Evolutionary conservation across 108 stramenopile genomes (phyloP), one percentile per base, ranked within the genome.

Genomic region (Cyclotella kingstonii): DNA sequence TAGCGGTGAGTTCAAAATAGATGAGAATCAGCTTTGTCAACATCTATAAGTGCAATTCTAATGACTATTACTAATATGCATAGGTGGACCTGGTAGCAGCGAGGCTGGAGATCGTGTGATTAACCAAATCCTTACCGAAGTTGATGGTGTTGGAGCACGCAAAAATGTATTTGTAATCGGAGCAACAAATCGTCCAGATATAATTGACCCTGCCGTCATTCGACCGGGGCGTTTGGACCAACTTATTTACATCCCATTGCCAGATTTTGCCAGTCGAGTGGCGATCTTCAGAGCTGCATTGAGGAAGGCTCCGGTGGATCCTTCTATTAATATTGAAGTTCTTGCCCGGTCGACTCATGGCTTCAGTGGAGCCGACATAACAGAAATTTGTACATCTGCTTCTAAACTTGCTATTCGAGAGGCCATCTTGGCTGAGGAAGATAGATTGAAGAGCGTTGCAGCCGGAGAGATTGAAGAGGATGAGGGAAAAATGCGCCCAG

Each of bases 131-230:
- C 83, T 99, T 17, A 93, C 96, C 23, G 98, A 98, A 55, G 95
- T 98, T 60, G 98, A 98, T 76, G 98, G 96, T 41, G 96, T 97
- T 55, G 98, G 97, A 21, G 84, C 94, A 40, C 90, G 96, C 26
- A 98, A 99, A 85, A 96, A 90, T 38, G 83, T 99, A 15, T 99
- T 99, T 63, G 95, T 99, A 39, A 98, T 99, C 73, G 99, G 97
- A 38, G 98, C 99, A 0, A 98, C 99, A 25, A 98, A 98, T 77
- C 87, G 98, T 57, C 99, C 98, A 5, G 99, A 99, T 80, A 96
- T 98, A 66, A 63, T 99, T 42, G 99, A 99, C 68, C 95, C 90
- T 43, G 98, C 94, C 60, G 85, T 99, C 78, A 98, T 96, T 73
- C 95, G 99, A 60, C 98, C 99, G 25, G 99, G 99, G 11, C 97